Evolutionary conservation across 106 monocot species (phyloP).

Genomic region (Dioscorea dumetorum): DNA sequence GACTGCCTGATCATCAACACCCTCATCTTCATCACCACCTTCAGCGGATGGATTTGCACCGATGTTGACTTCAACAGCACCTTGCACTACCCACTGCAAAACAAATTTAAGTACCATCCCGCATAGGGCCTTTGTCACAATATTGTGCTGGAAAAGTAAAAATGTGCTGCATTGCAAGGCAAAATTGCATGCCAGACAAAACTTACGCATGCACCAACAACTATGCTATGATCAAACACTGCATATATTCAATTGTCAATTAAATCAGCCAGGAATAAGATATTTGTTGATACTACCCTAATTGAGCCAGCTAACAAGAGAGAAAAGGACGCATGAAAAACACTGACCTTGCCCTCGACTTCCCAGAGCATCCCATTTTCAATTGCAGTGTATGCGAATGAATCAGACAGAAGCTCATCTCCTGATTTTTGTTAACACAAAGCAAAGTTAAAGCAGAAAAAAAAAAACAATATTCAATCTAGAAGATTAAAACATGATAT

Average conservation of each 20-base stretch:
- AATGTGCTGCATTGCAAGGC: background rate
- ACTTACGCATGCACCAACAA: background rate
- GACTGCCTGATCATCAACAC: conserved; percentile 70
- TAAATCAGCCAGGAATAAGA: no score
- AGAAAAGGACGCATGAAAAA: background rate
- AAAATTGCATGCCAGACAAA: no score
- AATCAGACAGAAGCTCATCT: conserved; percentile 88
- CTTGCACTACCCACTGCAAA: conserved; percentile 79
- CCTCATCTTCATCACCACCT: conserved; percentile 73
- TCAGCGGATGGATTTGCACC: conserved; percentile 95
- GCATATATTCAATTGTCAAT: background rate
- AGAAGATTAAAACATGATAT: background rate
- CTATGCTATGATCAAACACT: background rate
- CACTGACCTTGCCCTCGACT: conserved; percentile 85
- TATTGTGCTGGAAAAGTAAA: background rate
- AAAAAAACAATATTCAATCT: background rate
- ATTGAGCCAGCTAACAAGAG: no score
- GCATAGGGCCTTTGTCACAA: background rate
- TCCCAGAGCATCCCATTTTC: conserved; percentile 90
- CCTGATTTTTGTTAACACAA: conserved; percentile 20
- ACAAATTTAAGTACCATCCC: background rate
- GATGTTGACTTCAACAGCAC: conserved; percentile 61
- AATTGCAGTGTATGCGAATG: conserved; percentile 65
- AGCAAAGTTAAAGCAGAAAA: background rate
- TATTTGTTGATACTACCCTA: no score